Evolutionary conservation across 495 filamentous ascomycete species (phyloP), one percentile per base, ranked within the genome.

Genomic region (Arthonia radiata): DNA sequence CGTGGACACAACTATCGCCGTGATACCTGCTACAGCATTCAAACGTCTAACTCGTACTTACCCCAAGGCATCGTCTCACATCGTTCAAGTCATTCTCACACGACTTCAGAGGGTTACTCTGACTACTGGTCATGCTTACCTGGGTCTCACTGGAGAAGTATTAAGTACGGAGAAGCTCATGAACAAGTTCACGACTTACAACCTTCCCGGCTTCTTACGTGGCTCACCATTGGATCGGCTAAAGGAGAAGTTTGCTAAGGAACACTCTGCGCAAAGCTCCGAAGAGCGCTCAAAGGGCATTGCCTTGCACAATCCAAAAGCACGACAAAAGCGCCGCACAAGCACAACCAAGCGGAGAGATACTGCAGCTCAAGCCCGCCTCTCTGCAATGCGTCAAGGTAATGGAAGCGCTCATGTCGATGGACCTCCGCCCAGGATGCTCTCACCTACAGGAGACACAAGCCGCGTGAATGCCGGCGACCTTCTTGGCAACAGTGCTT

Each of bases 11-110:
- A 97, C 89, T 0, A 93, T 97, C 48, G 86, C 86, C 10, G 86
- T 97, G 39, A 94, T 97, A 35, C 86, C 86, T 3, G 89, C 83
- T 4, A 86, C 78, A 37, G 86, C 86, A 3, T 97, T 97, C 44
- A 67, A 79, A 30, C 72, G 86, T 5, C 53, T 97, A 19, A 97
- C 90, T n/a, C 59, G 75, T 35, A 71, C 93, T 13, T 97, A 93
- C 41, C 86, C 86, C 5, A 82, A 80, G 50, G 86, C 86, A 3
- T 91, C 86, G 7, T 76, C 89, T 4, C 86, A 97, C 43, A 93
- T 97, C 34, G 79, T 97, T 2, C 83, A 94, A 31, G 86, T 97
- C 15, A 94, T 97, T 28, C 47, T 97, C 16, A 93, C 86, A 2
- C 60, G 86, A 31, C 70, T 97, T 17, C 86, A 97, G 41, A 59